Base-by-base conservation (phyloP, 306 rosid genomes). In the Fragaria vesca region DNA sequence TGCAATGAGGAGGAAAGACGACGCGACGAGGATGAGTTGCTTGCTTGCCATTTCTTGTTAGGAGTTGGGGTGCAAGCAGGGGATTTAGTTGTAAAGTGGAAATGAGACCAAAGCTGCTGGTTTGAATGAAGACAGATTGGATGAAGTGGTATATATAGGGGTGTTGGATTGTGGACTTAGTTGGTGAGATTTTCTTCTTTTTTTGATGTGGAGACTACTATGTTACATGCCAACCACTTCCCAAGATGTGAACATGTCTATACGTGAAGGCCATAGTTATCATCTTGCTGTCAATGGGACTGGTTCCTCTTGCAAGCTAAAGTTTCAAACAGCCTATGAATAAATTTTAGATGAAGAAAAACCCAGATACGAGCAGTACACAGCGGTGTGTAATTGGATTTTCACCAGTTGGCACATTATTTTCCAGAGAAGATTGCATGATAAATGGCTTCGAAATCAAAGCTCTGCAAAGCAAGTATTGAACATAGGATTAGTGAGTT, bases 241-340 rank as follows among this genome's bases (percentile, higher is more conserved):
- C 68, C 75, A 76, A 34, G 61, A 11, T 46, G 50, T 34, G 15
- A 32, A 15, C 61, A 15, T 77, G 50, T 13, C 30, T 61, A 26
- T 75, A 86, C 96, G 95, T 86, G 97, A 83, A 72, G 76, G 20
- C 90, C 92, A 90, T 82, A 48, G 4, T 15, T 48, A 48, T 48
- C 54, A 48, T 73, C 34, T n/a, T 45, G 58, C 54, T 66, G 54
- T 72, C 40, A 60, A 52, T 58, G 45, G 16, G 62, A 57, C 62
- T 21, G 62, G 62, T 57, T 57, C 30, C 62, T 57, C 62, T 21
- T 21, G 28, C 62, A 57, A 57, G 13, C 8, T 21, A 57, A 15
- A 4, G 54, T 48, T 15, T 48, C 20, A 48, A 21, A 54, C 60
- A 20, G 26, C 26, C 26, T 20, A 20, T 20, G 60, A 54, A 7